Percentiles rank a stretch among this genome's conserved stretches.
Evolutionary conservation across 331 rosid genomes (phyloP).

Genomic region (Stylosanthes scabra): DNA sequence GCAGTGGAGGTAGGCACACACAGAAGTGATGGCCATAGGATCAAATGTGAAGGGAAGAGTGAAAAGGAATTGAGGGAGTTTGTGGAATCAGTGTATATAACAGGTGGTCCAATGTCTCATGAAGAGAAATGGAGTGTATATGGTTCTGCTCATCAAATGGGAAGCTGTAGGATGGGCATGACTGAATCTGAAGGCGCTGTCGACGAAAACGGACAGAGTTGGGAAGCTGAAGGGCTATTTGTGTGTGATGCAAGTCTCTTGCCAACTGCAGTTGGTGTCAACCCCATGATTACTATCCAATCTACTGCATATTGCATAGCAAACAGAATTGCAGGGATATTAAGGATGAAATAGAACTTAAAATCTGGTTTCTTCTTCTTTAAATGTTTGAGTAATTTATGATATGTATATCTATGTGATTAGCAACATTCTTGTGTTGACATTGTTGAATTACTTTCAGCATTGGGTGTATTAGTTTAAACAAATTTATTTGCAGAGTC

Average conservation of each 20-base stretch:
- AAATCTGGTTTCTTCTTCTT: conserved; percentile 4
- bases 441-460: conserved; percentile 7
- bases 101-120: conserved; percentile 61
- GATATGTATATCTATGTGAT: conserved; percentile 3
- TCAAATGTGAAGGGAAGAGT: conserved; percentile 59
- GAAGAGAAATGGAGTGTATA: conserved; percentile 55
- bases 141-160: conserved; percentile 86
- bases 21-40: conserved; percentile 71
- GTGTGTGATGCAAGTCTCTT: conserved; percentile 85
- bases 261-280: conserved; percentile 89
- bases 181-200: conserved; percentile 66
- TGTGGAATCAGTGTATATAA: conserved; percentile 53
- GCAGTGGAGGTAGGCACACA: conserved; percentile 90
- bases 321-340: conserved; percentile 46
- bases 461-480: neutral
- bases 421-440: neutral
- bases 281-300: conserved; percentile 93
- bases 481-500: neutral
- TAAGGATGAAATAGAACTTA: conserved; percentile 13
- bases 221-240: conserved; percentile 86
- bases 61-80: conserved; percentile 61
- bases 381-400: neutral
- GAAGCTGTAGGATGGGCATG: conserved; percentile 87
- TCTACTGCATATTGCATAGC: conserved; percentile 80
- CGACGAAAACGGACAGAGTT: conserved; percentile 83